Evolutionary conservation across 2,329 filamentous ascomycete genomes (phyloP).

Genomic region (Camptophora hylomeconis): DNA sequence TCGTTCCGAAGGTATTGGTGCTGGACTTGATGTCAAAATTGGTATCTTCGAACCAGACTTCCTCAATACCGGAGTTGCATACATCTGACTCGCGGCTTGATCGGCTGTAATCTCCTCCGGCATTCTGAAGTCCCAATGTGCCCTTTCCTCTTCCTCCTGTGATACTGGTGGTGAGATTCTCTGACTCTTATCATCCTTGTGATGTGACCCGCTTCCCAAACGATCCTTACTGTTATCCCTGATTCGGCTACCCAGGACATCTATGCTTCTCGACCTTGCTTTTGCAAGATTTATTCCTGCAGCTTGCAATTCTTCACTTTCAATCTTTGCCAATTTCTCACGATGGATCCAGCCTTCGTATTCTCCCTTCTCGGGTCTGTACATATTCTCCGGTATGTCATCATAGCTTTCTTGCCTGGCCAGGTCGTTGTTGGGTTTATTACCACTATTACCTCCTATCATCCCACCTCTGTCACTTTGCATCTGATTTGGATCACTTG

Average conservation of each 20-base stretch:
- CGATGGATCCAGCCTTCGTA: slow-evolving; percentile 37
- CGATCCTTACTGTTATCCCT: slow-evolving; percentile 27
- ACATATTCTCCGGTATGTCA: slow-evolving; percentile 19
- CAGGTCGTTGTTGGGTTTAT: slow-evolving; percentile 8
- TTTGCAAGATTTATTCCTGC: slow-evolving; percentile 30
- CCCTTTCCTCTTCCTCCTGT: slow-evolving; percentile 30
- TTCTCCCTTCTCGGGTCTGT: slow-evolving; percentile 19
- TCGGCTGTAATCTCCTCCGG: slow-evolving; percentile 63
- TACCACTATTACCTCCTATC: slow-evolving; percentile 13
- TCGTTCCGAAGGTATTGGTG: slow-evolving; percentile 58
- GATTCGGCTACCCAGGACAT: slow-evolving; percentile 22
- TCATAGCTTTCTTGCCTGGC: slow-evolving; percentile 3
- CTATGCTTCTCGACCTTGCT: slow-evolving; percentile 25
- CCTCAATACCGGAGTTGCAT: slow-evolving; percentile 40
- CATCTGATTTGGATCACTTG: too few relatives aligned
- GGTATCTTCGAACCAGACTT: slow-evolving; percentile 70
- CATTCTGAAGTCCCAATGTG: slow-evolving; percentile 58
- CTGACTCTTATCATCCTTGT: slow-evolving; percentile 24
- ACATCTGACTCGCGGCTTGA: slow-evolving; percentile 34
- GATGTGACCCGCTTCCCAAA: slow-evolving; percentile 20
- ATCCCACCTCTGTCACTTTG: too few relatives aligned
- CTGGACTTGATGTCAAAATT: slow-evolving; percentile 64
- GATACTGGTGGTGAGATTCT: slow-evolving; percentile 23
- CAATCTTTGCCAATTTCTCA: slow-evolving; percentile 37
- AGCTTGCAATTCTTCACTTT: slow-evolving; percentile 37